Evolutionary conservation across 2,329 filamentous ascomycete species (phyloP).

Genomic region (Aureobasidium mangrovei): DNA sequence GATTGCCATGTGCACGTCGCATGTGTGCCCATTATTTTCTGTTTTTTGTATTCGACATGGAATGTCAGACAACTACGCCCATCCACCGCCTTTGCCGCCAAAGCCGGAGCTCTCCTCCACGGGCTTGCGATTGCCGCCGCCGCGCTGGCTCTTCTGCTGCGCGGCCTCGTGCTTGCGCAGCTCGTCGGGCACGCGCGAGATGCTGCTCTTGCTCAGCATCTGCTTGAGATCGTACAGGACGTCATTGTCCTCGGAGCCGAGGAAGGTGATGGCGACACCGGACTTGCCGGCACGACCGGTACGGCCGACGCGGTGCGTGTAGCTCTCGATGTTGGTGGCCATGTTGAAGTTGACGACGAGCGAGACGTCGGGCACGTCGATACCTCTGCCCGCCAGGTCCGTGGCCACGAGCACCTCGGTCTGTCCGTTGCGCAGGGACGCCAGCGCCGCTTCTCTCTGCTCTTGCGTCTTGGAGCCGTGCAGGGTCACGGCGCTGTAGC

Average conservation of each 20-base stretch:
- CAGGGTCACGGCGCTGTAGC: conserved; percentile 79
- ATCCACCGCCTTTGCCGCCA: conserved; percentile 28
- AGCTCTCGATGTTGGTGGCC: conserved; percentile 84
- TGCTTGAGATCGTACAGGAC: conserved; percentile 87
- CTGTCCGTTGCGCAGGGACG: conserved; percentile 68
- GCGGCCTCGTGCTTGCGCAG: conserved; percentile 79
- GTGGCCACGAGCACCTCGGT: conserved; percentile 90
- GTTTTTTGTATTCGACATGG: too few species aligned
- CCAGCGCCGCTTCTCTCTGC: conserved; percentile 87
- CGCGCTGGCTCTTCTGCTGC: conserved; percentile 70
- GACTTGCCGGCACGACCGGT: conserved; percentile 96
- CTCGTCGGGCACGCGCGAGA: conserved; percentile 86
- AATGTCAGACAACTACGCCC: conserved; percentile 14
- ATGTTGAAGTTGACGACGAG: conserved; percentile 99
- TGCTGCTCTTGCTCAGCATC: conserved; percentile 84
- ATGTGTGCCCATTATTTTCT: too few species aligned
- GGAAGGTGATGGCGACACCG: conserved; percentile 91
- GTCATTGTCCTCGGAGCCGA: conserved; percentile 82
- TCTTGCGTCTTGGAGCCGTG: conserved; percentile 97
- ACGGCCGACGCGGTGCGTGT: conserved; percentile 93
- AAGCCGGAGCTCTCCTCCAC: conserved; percentile 29
- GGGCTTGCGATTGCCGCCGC: conserved; percentile 19
- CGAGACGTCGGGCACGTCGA: conserved; percentile 89
- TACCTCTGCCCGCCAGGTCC: conserved; percentile 91
- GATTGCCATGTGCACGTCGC: too few species aligned